Base-by-base conservation (phyloP, 257 asterid genomes). In the Linderniella brevidens region DNA sequence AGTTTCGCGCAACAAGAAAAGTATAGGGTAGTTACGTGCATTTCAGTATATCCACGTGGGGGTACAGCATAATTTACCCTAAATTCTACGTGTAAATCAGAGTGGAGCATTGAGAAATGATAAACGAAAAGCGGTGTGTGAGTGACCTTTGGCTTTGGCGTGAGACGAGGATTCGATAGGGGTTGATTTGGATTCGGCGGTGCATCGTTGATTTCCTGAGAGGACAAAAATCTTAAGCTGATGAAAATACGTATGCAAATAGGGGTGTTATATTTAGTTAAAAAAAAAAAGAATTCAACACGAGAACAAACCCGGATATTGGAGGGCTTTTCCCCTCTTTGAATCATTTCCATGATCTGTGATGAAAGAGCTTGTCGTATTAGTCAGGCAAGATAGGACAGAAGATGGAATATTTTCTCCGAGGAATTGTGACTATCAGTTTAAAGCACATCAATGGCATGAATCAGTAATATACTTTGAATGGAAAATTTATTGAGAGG, bases 161-260 rank as follows among this genome's bases (percentile, higher is more conserved):
- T 74, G 41, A 71, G 0, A 35, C 82, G 83, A 35, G 94, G 80
- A 63, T 71, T 78, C 46, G 96, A 61, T 42, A 88, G 63, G 1
- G 93, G 85, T 54, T 81, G 98, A 63, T 79, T 69, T 12, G 96
- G 96, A 72, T 88, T 85, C 19, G 96, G 96, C 35, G 99, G 93
- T 54, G 84, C 80, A 63, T 90, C 96, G 58, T 81, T 77, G 61
- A 81, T 75, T 42, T 81, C 99, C 99, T 85, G 82, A 61, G 38
- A 67, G 50, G 25, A 47, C 20, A 5, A 53, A 37, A n/a, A 36
- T 19, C 0, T 57, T 49, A 52, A 35, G 41, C 44, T 17, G 49
- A 20, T 15, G 20, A 47, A 57, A 4, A 19, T 43, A 18, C 14
- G 15, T 13, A 2, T 8, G 37, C 25, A 35, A 54, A 44, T 63